A percentile compares a stretch with the other conserved stretches of the same genome.
phyloP scores from a whole-genome alignment of 2,329 filamentous ascomycete genomes.

The Phialemoniopsis sp. region DNA sequence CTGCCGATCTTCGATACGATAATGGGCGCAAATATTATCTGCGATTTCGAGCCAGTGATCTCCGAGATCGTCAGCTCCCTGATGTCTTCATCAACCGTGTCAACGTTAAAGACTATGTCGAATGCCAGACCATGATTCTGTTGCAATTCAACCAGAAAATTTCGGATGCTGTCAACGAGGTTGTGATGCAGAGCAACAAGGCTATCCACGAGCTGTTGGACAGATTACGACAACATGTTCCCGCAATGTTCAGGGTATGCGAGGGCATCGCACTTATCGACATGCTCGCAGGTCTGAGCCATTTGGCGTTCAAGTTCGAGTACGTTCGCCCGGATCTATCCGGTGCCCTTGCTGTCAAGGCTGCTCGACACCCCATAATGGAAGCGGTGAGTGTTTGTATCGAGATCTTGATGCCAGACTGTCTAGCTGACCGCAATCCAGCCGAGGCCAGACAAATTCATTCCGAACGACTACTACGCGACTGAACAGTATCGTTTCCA shows the following conservation, averaged over 20 bases:
- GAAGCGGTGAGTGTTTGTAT: slow-evolving; percentile 49
- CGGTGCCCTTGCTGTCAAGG: slow-evolving; percentile 66
- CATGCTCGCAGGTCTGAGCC: slow-evolving; percentile 75
- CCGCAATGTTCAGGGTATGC: slow-evolving; percentile 75
- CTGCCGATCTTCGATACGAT: slow-evolving; percentile 70
- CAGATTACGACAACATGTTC: slow-evolving; percentile 67
- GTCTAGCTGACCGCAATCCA: slow-evolving; percentile 48
- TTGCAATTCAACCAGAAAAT: slow-evolving; percentile 79
- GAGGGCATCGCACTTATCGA: slow-evolving; percentile 85
- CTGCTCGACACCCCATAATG: slow-evolving; percentile 72
- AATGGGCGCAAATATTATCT: slow-evolving; percentile 76
- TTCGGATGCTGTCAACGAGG: slow-evolving; percentile 76
- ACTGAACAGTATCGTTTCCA: slow-evolving; percentile 80
- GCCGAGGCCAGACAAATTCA: slow-evolving; percentile 48
- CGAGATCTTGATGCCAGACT: too few species aligned
- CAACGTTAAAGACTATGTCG: slow-evolving; percentile 68
- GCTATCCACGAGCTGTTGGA: slow-evolving; percentile 69
- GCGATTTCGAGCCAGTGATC: slow-evolving; percentile 56
- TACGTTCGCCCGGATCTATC: slow-evolving; percentile 65
- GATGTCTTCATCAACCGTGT: slow-evolving; percentile 68
- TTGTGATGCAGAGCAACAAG: slow-evolving; percentile 76
- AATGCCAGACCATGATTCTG: slow-evolving; percentile 83
- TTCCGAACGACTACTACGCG: slow-evolving; percentile 89
- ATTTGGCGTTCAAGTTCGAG: slow-evolving; percentile 56
- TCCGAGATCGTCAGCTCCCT: slow-evolving; percentile 44